Evolutionary conservation across 2,329 filamentous ascomycete genomes (phyloP), one percentile per base, ranked within the genome.

Genomic region (Phymatotrichopsis omnivora): DNA sequence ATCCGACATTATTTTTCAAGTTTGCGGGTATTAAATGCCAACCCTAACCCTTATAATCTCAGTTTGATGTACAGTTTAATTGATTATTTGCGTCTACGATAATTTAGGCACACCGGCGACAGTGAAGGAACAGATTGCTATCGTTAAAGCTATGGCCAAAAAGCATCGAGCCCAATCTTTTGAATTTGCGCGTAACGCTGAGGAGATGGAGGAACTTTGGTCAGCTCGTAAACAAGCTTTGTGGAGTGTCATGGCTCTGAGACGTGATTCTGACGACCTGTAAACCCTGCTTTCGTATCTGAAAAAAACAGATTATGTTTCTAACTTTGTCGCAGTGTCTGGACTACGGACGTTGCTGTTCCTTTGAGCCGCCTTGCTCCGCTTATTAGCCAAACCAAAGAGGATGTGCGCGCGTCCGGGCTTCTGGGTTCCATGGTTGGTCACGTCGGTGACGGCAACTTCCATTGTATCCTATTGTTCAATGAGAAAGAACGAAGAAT

Each of bases 1-100:
- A 72, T 2, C 82, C 84, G 0, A 87, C 83, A 0, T 69, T 89
- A 5, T 86, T 89, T 67, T 85, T 89, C 75, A 89, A 89, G 64
- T 89, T 89, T 58, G 71, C 76, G 1, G 52, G 48, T 51, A 34
- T 24, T 27, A n/a, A 40, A 11, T 14, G 12, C 7, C 25, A 7
- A 8, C 16, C 20, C 11, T 22, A 17, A 7, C 8, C n/a, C 7
- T 10, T 34, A 10, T 8, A 17, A 17, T 16, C 7, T 10, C 7
- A 22, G 25, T 6, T 16, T 20, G 11, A 24, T 24, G 17, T 23
- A 14, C 29, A 6, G n/a, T 22, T 17, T 48, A 30, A 46, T 25
- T 16, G 14, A 25, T 38, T 17, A 16, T 19, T 22, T 7, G 82
- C n/a, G n/a, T n/a, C n/a, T n/a, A n/a, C n/a, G n/a, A n/a, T n/a